Conservation (phyloP, 2,329 filamentous ascomycete genomes). For the Clarireedia hainanense region DNA sequence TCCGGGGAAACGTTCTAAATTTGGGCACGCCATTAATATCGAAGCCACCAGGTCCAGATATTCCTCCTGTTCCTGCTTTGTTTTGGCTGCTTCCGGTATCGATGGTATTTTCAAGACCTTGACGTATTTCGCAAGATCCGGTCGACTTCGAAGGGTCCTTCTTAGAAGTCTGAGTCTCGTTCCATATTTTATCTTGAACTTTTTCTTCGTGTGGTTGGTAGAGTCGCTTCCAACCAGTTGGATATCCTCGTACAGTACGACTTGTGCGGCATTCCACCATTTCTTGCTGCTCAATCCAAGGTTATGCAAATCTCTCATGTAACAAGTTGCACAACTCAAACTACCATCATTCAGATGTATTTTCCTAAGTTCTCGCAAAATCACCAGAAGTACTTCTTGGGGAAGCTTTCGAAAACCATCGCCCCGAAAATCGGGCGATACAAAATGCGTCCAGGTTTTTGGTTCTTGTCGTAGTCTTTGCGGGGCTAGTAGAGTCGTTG, state of each 20-base stretch:
- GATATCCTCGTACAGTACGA: conserved; percentile 43
- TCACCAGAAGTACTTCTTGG: conserved; percentile 49
- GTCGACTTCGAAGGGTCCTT: conserved; percentile 46
- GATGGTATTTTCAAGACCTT: conserved; percentile 50
- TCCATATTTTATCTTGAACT: conserved; percentile 45
- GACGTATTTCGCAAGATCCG: conserved; percentile 46
- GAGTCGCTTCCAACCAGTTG: conserved; percentile 52
- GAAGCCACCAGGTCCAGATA: conserved; percentile 53
- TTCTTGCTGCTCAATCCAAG: conserved; percentile 44
- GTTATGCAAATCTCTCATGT: conserved; percentile 52
- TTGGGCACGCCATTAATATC: conserved; percentile 57
- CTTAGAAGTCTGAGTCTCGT: conserved; percentile 48
- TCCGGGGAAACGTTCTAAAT: conserved; percentile 51
- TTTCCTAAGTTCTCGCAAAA: conserved; percentile 45
- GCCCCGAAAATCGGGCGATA: conserved; percentile 29
- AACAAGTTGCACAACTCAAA: conserved; percentile 54
- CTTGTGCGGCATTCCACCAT: conserved; percentile 40
- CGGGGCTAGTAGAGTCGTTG: background rate
- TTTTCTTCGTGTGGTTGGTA: conserved; percentile 42
- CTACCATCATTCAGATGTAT: conserved; percentile 41
- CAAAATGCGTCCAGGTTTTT: conserved; percentile 9
- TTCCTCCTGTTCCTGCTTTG: conserved; percentile 33
- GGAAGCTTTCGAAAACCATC: conserved; percentile 49
- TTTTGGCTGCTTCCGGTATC: conserved; percentile 32
- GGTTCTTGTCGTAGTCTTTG: conserved; percentile 11